Evolutionary conservation across 257 asterid genomes (phyloP), one percentile per base, ranked within the genome.

Genomic region (Nicotiana tomentosiformis): DNA sequence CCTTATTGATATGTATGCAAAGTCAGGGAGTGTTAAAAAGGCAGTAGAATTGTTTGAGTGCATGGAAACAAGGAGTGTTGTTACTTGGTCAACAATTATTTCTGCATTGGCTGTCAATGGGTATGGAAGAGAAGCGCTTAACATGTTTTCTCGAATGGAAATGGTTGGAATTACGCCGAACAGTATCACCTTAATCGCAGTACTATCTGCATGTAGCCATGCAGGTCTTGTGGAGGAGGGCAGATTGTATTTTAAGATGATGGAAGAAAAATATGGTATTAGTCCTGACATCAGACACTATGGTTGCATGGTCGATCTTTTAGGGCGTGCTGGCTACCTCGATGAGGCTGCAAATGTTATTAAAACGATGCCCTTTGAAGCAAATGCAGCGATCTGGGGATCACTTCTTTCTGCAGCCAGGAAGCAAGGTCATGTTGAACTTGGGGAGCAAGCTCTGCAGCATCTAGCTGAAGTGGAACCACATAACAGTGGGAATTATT

Each of bases 401-500:
- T 82, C 85, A 4, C 77, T 82, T 55, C 85, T 82, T 61, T 67
- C 85, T 82, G 85, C 82, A 4, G 57, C 85, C 37, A 74, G 82
- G 66, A 82, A 70, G 66, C 85, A 82, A 57, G 77, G 77, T 37
- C 33, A 82, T 70, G 64, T 62, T 76, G 82, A 26, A 58, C 82
- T 76, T 29, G 85, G 85, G 66, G 82, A 74, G 33, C 67, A 65
- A 62, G 82, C 82, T 61, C 81, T 82, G 23, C 66, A 18, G 20
- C 77, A 76, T 76, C 82, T 82, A 46, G 33, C 57, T 67, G 58
- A 49, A 58, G 64, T 82, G 0, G 82, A 82, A 68, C 85, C 82
- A 23, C 77, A 61, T 82, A 76, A 82, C 32, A 74, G 85, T 82
- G 85, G 82, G 61, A 82, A 82, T 62, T 82, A 82, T 74, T 82